Evolutionary conservation across 1,284 basidiomycete species (phyloP), one percentile per base, ranked within the genome.

Genomic region (Malassezia nana): DNA sequence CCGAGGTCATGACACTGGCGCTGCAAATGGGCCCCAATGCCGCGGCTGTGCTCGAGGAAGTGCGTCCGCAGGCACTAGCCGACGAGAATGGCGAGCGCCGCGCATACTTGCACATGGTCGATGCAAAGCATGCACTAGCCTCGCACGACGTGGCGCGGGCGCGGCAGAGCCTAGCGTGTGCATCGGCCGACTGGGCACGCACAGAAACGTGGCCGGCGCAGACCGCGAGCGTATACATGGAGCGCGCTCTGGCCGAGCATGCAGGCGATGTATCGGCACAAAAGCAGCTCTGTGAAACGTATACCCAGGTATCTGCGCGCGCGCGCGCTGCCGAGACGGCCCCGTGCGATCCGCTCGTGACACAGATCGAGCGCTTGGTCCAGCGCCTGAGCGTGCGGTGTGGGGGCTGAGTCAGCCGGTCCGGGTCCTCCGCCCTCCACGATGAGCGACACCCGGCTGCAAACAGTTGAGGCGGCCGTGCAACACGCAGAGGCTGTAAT

Each of bases 71-170:
- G n/a, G 48, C 49, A 6, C 49, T 56, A 5, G 54, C 54, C 0
- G 54, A 56, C 25, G 25, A 18, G 9, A 56, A 56, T 35, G 38
- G n/a, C 8, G 54, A 56, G 54, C 43, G 48, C 3, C 54, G 54
- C 13, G 54, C 20, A 20, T 28, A 24, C 16, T 31, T 35, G 3
- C 10, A 42, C 16, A 24, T 30, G 26, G 44, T 40, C 13, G 39
- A 50, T 25, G 47, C 43, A 3, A 46, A 41, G 16, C 41, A 29
- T 6, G 24, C 31, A 4, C 41, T 56, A 0, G 41, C 48, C 1
- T 15, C 25, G 6, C 15, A n/a, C 5, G 43, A 56, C 6, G 20
- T 28, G 10, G 15, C 16, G 3, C 28, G 12, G n/a, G 54, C 54
- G n/a, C 38, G 48, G 4, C 15, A 4, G 9, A 46, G 46, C 35